Percentiles rank a stretch among this genome's conserved stretches.
These are phyloP conservation scores for Kokia cookei DNA, from an alignment of 441 rosid genomes.

Conservation along the genomic window DNA sequence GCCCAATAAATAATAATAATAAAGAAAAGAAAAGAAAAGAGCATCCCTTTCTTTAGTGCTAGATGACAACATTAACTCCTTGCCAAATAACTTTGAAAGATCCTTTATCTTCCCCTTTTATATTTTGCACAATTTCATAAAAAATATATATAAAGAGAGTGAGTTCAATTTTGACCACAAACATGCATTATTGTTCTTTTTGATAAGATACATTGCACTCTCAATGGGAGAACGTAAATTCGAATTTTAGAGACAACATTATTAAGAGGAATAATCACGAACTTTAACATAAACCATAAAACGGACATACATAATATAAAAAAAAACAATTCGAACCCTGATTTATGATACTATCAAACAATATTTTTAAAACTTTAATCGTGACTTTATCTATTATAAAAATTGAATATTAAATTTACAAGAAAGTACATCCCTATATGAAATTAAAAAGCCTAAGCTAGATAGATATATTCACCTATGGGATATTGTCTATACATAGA, in stretches of 20 bases:
- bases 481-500: not conserved
- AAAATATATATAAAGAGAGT: no score
- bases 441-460: not conserved
- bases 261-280: no score
- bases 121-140: not conserved
- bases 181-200: not conserved
- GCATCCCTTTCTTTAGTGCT: not conserved
- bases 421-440: not conserved
- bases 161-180: no score
- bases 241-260: no score
- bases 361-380: no score
- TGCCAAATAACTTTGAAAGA: not conserved
- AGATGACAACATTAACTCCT: not conserved
- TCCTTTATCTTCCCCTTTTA: not conserved
- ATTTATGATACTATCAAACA: no score
- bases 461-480: not conserved
- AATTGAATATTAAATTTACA: no score
- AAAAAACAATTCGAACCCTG: not conserved
- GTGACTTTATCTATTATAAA: no score
- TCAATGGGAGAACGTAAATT: no score
- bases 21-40: not conserved
- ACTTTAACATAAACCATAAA: no score
- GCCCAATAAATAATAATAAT: no score
- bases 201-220: not conserved
- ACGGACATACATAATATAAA: no score